phyloP scores from a whole-genome alignment of 768 basidiomycete species.

The Boletus fagicola region DNA sequence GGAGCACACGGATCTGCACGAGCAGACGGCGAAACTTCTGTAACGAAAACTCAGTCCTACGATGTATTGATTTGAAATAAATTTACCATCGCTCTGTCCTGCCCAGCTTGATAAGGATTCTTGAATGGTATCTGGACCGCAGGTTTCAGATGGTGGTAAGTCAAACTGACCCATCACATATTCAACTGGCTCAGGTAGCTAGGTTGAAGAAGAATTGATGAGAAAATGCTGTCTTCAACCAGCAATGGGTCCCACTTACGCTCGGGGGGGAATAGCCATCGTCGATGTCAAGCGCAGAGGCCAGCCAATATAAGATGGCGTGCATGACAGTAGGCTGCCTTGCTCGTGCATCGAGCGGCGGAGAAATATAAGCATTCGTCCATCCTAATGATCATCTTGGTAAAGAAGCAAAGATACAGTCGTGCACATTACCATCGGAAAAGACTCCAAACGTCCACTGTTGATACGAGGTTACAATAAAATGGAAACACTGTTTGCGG shows the following conservation, averaged over 20 bases:
- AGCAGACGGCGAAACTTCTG: slow-evolving; percentile 28
- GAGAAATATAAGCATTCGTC: slow-evolving; percentile 51
- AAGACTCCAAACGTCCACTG: slow-evolving; percentile 64
- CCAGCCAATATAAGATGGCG: slow-evolving; percentile 54
- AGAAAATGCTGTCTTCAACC: background rate
- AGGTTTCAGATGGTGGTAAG: slow-evolving; percentile 23
- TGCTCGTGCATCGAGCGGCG: slow-evolving; percentile 40
- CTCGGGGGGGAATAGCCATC: slow-evolving; percentile 30
- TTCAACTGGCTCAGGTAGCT: slow-evolving; percentile 34
- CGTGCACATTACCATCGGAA: slow-evolving; percentile 43
- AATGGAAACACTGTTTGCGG: slow-evolving; percentile 47
- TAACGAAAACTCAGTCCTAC: background rate
- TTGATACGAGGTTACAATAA: slow-evolving; percentile 58
- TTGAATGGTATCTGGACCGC: slow-evolving; percentile 14
- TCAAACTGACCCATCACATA: slow-evolving; percentile 32
- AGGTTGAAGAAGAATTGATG: background rate
- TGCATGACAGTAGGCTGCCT: slow-evolving; percentile 51
- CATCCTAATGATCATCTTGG: slow-evolving; percentile 40
- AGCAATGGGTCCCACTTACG: slow-evolving; percentile 14
- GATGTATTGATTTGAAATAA: background rate
- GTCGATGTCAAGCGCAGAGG: slow-evolving; percentile 43
- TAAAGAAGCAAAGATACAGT: background rate
- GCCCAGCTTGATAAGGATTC: slow-evolving; percentile 35
- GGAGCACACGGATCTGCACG: slow-evolving; percentile 11
- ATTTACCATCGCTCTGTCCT: slow-evolving; percentile 29